Evolutionary conservation across 164 flowering plant species (phyloP).

Genomic region (Kalanchoe fedtschenkoi): DNA sequence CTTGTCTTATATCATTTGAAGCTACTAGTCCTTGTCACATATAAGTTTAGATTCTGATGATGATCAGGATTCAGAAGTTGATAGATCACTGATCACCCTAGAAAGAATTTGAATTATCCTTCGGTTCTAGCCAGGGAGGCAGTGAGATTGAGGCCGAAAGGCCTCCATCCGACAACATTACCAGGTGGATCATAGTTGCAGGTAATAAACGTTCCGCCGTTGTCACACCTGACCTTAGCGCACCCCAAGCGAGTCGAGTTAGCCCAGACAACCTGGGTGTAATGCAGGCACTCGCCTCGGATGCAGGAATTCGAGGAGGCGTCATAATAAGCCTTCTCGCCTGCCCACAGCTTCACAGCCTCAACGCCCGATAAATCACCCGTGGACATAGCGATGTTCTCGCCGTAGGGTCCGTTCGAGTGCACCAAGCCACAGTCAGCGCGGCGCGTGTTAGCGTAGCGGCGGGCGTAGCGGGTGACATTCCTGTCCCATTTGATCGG

Average conservation of each 20-base stretch:
- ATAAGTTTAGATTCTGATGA: no score
- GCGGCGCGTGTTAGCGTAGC: constrained; percentile 10
- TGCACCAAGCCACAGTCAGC: constrained; percentile 16
- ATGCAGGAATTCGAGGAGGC: constrained; percentile 17
- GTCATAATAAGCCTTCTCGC: constrained; percentile 19
- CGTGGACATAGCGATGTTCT: constrained; percentile 20
- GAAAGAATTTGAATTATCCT: not conserved
- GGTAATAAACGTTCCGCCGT: constrained; percentile 16
- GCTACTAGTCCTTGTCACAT: no score
- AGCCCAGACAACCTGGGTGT: constrained; percentile 36
- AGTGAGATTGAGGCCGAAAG: constrained; percentile 8
- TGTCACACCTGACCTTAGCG: constrained; percentile 26
- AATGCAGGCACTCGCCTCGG: constrained; percentile 29
- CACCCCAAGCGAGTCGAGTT: constrained; percentile 26
- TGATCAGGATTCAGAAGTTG: no score
- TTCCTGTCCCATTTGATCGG: constrained; percentile 20
- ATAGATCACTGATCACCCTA: no score
- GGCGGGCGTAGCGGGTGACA: constrained; percentile 17
- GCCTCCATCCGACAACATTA: constrained; percentile 17
- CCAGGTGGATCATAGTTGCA: constrained; percentile 37
- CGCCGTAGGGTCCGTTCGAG: constrained; percentile 27
- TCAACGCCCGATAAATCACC: constrained; percentile 12
- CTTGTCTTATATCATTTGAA: no score
- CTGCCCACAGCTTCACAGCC: constrained; percentile 21
- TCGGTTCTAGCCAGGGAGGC: not conserved